These are phyloP conservation scores for Apiospora malaysiana DNA, from an alignment of 2,329 filamentous ascomycete genomes.

Conservation along the genomic window DNA sequence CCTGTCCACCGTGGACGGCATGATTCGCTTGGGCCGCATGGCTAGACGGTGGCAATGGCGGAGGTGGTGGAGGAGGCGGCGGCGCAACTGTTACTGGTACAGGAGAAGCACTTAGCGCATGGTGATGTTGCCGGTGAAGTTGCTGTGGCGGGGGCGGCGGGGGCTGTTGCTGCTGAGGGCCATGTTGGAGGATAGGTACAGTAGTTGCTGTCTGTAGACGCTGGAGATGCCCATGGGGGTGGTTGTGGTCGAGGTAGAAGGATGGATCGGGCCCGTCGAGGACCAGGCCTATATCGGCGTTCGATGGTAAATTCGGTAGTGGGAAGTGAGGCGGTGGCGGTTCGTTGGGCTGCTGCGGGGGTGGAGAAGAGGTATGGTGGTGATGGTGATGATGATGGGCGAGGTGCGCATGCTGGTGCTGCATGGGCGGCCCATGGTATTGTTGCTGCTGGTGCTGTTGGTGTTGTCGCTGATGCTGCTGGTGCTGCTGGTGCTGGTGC, in stretches of 20 bases:
- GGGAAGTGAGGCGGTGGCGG: conserved; percentile 4
- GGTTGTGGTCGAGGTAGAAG: conserved; percentile 39
- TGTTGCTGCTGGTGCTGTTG: not conserved
- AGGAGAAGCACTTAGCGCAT: conserved; percentile 29
- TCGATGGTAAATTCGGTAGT: conserved; percentile 28
- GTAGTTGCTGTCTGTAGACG: conserved; percentile 41
- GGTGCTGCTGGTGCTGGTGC: not conserved
- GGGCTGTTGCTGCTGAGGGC: conserved; percentile 32
- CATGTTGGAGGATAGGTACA: conserved; percentile 40
- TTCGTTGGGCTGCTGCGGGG: conserved; percentile 24
- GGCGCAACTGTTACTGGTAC: conserved; percentile 22
- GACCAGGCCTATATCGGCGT: conserved; percentile 41
- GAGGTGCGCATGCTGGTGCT: conserved; percentile 38
- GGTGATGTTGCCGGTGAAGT: conserved; percentile 22
- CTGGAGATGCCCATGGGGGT: conserved; percentile 40
- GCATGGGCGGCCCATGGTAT: conserved; percentile 15
- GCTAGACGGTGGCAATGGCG: conserved; percentile 39
- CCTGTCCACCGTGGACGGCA: conserved; percentile 13
- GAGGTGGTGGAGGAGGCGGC: conserved; percentile 40
- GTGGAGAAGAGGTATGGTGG: not conserved
- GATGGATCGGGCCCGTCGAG: conserved; percentile 46
- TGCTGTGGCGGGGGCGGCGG: conserved; percentile 28
- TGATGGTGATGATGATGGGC: conserved; percentile 28
- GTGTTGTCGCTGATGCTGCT: not conserved
- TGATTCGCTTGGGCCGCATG: conserved; percentile 32